A percentile compares a stretch with the other conserved stretches of the same genome.
Conservation (phyloP, 2,329 filamentous ascomycete genomes). For the Fusarium sp. region DNA sequence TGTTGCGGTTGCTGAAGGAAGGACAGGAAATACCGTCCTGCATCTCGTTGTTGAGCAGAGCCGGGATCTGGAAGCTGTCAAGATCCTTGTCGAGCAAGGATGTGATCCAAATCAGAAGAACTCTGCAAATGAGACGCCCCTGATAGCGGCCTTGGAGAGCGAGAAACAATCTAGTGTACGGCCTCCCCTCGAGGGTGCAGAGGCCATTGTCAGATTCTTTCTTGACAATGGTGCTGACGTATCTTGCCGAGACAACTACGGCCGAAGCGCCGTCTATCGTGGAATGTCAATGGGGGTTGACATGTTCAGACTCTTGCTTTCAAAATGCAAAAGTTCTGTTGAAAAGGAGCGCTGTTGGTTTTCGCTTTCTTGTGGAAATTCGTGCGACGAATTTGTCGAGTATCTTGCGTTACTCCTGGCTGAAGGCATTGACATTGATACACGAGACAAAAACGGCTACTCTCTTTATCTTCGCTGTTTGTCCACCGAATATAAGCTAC, state of each 20-base stretch:
- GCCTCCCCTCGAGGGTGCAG: neutral
- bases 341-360: slow-evolving; percentile 27
- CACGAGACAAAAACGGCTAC: neutral
- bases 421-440: slow-evolving; percentile 25
- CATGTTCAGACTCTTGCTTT: slow-evolving; percentile 18
- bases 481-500: neutral
- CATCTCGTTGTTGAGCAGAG: neutral
- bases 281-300: neutral
- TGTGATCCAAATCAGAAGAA: slow-evolving; percentile 15
- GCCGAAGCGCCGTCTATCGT: neutral
- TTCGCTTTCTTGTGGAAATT: neutral
- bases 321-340: neutral
- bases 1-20: neutral
- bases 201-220: slow-evolving; percentile 19
- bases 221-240: slow-evolving; percentile 31
- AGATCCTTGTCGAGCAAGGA: slow-evolving; percentile 27
- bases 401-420: slow-evolving; percentile 21
- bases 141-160: slow-evolving; percentile 1
- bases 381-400: neutral
- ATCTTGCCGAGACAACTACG: neutral
- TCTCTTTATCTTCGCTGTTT: slow-evolving; percentile 31
- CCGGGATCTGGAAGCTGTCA: slow-evolving; percentile 2
- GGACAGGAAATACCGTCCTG: neutral
- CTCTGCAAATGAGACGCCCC: neutral
- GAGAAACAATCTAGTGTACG: too few species aligned